Evolutionary conservation across 73 alveolate genomes (phyloP).

Genomic region (Tetrahymena borealis): DNA sequence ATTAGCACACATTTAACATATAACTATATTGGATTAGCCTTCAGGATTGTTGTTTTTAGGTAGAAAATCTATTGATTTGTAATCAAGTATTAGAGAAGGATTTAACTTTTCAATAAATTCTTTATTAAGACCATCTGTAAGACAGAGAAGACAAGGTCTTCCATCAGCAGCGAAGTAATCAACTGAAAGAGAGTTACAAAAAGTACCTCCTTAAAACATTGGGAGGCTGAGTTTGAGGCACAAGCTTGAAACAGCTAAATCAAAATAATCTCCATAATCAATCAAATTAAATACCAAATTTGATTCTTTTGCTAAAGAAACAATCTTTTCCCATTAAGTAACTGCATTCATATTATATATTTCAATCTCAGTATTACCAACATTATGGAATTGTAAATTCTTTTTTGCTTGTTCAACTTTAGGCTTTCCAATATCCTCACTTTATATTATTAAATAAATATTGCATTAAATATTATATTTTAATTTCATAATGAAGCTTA

Average conservation of each 20-base stretch:
- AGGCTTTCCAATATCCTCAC: slow-evolving; percentile 53
- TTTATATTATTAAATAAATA: not conserved
- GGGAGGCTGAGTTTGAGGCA: slow-evolving; percentile 49
- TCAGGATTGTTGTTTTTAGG: slow-evolving; percentile 69
- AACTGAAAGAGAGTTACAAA: slow-evolving; percentile 53
- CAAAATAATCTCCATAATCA: slow-evolving; percentile 83
- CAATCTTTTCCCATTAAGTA: slow-evolving; percentile 57
- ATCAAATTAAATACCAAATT: slow-evolving; percentile 73
- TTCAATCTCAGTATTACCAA: slow-evolving; percentile 44
- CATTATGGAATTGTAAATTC: slow-evolving; percentile 42
- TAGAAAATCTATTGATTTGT: slow-evolving; percentile 35
- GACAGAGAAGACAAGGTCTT: slow-evolving; percentile 59
- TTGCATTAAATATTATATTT: not conserved
- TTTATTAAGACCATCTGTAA: slow-evolving; percentile 42
- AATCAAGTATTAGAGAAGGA: slow-evolving; percentile 34
- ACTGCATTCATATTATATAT: slow-evolving; percentile 55
- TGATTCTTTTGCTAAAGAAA: slow-evolving; percentile 45
- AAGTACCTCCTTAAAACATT: slow-evolving; percentile 64
- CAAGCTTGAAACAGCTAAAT: slow-evolving; percentile 64
- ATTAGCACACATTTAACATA: slow-evolving; percentile 56
- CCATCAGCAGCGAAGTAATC: slow-evolving; percentile 49
- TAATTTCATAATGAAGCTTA: not conserved
- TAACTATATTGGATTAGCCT: slow-evolving; percentile 54
- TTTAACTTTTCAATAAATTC: slow-evolving; percentile 43
- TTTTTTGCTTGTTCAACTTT: slow-evolving; percentile 59